These are phyloP conservation scores for Acanthochlamys bracteata DNA, from an alignment of 106 monocot genomes.

Conservation along the genomic window DNA sequence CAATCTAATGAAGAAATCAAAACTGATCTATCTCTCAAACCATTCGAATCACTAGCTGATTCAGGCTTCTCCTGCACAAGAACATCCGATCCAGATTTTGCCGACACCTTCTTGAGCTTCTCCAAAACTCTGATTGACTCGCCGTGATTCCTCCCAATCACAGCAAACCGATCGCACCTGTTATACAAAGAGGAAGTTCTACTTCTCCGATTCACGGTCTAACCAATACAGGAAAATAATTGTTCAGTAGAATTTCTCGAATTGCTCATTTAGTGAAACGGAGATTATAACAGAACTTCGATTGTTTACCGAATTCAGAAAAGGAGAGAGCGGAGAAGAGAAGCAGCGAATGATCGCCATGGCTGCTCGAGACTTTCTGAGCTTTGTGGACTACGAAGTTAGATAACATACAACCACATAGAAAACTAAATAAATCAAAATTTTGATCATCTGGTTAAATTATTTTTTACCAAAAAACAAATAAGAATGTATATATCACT, in stretches of 20 bases:
- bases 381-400: too few relatives aligned
- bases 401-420: too few relatives aligned
- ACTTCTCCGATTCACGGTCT: background rate
- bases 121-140: background rate
- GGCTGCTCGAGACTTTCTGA: too few relatives aligned
- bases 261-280: too few relatives aligned
- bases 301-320: background rate
- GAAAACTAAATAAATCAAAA: too few relatives aligned
- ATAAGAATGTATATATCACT: too few relatives aligned
- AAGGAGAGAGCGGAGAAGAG: constrained; percentile 7
- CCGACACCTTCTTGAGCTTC: background rate
- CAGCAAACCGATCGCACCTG: background rate
- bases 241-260: background rate
- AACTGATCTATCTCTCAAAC: background rate
- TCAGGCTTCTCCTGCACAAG: background rate
- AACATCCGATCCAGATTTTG: constrained; percentile 4
- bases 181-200: background rate
- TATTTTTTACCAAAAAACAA: too few relatives aligned
- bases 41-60: background rate
- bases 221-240: background rate
- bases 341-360: constrained; percentile 12
- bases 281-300: background rate
- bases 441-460: too few relatives aligned
- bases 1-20: too few relatives aligned
- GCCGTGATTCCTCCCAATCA: background rate